A percentile compares a stretch with the other conserved stretches of the same genome.
These are phyloP conservation scores for Rhodotorula diobovata DNA, from an alignment of 768 basidiomycete genomes.

Conservation along the genomic window DNA sequence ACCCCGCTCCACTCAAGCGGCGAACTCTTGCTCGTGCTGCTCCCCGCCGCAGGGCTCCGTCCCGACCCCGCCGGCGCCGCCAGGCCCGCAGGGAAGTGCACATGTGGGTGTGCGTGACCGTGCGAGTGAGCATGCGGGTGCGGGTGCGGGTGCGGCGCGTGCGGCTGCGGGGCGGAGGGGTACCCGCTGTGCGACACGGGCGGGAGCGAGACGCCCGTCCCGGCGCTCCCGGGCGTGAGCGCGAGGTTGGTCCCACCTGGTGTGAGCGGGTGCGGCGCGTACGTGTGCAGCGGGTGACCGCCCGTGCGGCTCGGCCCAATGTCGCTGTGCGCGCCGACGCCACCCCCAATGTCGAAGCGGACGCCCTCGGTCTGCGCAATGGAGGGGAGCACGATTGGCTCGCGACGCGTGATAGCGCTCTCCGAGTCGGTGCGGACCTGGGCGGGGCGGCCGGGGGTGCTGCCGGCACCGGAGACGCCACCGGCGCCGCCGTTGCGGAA, in stretches of 20 bases:
- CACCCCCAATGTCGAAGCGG: slow-evolving; percentile 28
- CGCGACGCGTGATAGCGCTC: slow-evolving; percentile 16
- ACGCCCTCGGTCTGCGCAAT: slow-evolving; percentile 2
- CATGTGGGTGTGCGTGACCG: not conserved
- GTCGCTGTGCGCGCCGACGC: slow-evolving; percentile 17
- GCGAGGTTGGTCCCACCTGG: not conserved
- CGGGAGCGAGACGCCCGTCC: not conserved
- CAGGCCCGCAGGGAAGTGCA: not conserved
- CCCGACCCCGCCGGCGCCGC: not conserved
- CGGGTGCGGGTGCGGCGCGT: slow-evolving; percentile 1
- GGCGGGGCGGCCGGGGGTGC: not conserved
- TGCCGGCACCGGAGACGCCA: not conserved
- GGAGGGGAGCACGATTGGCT: slow-evolving; percentile 27
- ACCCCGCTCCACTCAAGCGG: slow-evolving; percentile 38
- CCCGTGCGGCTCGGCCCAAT: slow-evolving; percentile 4
- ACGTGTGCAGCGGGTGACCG: slow-evolving; percentile 9
- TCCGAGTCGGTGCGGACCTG: slow-evolving; percentile 16
- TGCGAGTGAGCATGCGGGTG: too few species aligned
- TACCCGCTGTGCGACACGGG: too few species aligned
- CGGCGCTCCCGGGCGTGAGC: not conserved
- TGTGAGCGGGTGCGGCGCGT: not conserved
- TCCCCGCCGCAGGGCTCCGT: not conserved
- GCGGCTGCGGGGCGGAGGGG: not conserved
- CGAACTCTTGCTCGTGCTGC: slow-evolving; percentile 19
- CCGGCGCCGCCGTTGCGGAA: slow-evolving; percentile 3